These are phyloP conservation scores for Neofusicoccum laricinum DNA, from an alignment of 2,329 filamentous ascomycete species.

Conservation along the genomic window DNA sequence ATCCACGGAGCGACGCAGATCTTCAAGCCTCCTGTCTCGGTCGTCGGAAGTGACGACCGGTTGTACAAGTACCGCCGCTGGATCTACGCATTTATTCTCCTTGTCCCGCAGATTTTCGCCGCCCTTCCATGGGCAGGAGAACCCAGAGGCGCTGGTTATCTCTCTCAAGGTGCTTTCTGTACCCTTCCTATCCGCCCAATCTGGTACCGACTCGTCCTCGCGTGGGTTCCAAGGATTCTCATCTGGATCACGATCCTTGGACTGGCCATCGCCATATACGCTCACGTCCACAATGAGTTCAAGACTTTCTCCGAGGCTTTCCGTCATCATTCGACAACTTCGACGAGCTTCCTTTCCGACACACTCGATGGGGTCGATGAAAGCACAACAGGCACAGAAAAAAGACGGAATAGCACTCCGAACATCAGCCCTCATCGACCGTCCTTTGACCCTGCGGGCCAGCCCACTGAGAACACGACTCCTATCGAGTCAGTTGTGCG, in stretches of 20 bases:
- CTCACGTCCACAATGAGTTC: constrained; percentile 42
- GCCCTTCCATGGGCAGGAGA: constrained; percentile 60
- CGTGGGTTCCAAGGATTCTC: constrained; percentile 72
- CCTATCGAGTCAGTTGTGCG: not conserved
- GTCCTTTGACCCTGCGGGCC: not conserved
- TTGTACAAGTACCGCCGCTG: constrained; percentile 65
- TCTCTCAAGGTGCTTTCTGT: constrained; percentile 65
- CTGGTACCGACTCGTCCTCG: constrained; percentile 67
- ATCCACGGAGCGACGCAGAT: constrained; percentile 72
- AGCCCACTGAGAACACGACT: not conserved
- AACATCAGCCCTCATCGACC: not conserved
- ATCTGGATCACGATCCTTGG: constrained; percentile 63
- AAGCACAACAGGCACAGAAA: not conserved
- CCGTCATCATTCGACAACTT: not conserved
- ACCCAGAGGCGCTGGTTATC: constrained; percentile 51
- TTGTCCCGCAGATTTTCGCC: constrained; percentile 60
- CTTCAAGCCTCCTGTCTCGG: constrained; percentile 51
- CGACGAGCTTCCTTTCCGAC: not conserved
- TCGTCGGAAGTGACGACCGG: constrained; percentile 53
- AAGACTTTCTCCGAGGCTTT: not conserved
- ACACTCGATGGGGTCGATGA: not conserved
- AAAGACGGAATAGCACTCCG: not conserved
- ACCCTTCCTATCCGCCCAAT: constrained; percentile 63
- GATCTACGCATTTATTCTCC: constrained; percentile 57
- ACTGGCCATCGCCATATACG: constrained; percentile 68